These are phyloP conservation scores for Aspergillus sojae DNA, from an alignment of 2,329 filamentous ascomycete genomes.

Conservation along the genomic window DNA sequence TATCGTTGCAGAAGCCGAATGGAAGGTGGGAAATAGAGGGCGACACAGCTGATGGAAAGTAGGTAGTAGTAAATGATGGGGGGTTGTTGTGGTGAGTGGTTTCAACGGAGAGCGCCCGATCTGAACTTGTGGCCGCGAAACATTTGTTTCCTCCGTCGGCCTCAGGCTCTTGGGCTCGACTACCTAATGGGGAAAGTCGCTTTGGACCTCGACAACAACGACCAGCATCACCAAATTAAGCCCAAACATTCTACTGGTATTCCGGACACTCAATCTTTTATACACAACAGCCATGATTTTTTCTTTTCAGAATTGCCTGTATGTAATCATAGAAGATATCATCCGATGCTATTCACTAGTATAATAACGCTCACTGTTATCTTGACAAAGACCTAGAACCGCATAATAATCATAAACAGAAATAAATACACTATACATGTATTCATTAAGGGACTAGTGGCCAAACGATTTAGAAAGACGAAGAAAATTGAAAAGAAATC, in stretches of 20 bases:
- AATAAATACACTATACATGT: neutral
- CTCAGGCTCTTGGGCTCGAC: slow-evolving; percentile 3
- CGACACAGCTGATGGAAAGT: neutral
- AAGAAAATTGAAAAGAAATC: neutral
- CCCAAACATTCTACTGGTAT: neutral
- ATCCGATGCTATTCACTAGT: neutral
- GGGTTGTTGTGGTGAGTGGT: neutral
- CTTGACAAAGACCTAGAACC: neutral
- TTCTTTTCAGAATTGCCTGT: neutral
- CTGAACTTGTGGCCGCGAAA: slow-evolving; percentile 4
- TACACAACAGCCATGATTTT: neutral
- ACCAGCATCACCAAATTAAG: neutral
- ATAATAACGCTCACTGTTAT: neutral
- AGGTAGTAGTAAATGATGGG: neutral
- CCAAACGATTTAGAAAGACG: neutral
- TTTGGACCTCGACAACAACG: neutral
- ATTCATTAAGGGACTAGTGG: too few relatives aligned
- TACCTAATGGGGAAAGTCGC: slow-evolving; percentile 21
- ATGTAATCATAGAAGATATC: neutral
- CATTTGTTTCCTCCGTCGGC: slow-evolving; percentile 1
- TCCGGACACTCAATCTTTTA: neutral
- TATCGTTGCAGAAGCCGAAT: neutral
- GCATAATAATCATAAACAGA: neutral
- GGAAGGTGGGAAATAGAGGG: neutral
- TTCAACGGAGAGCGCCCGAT: neutral